These are phyloP conservation scores for Leucosporidium yakuticum DNA, from an alignment of 768 basidiomycete genomes.

Conservation along the genomic window DNA sequence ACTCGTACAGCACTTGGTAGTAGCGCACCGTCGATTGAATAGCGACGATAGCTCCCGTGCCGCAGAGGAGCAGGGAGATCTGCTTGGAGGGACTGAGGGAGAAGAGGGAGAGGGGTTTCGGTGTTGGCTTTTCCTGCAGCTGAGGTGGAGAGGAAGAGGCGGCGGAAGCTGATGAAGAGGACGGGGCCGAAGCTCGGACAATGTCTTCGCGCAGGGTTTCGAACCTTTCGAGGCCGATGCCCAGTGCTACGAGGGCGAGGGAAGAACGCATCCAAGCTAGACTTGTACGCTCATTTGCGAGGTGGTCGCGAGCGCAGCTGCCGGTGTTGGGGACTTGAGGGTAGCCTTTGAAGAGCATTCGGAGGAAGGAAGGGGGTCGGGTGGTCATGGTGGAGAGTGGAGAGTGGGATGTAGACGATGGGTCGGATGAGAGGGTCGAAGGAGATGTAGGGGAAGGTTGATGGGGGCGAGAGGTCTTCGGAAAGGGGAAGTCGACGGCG, in stretches of 20 bases:
- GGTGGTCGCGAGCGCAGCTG: not conserved
- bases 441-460: no score
- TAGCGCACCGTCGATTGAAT: not conserved
- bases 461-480: no score
- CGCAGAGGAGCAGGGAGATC: not conserved
- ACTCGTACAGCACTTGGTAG: no score
- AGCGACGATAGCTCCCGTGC: not conserved
- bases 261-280: not conserved
- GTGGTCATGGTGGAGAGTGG: no score
- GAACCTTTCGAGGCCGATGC: constrained; percentile 4
- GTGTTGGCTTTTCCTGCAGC: not conserved
- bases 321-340: not conserved
- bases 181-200: not conserved
- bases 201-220: not conserved
- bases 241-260: not conserved
- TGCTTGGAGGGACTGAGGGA: not conserved
- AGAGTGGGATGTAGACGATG: no score
- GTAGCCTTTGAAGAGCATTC: not conserved
- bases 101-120: not conserved
- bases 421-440: no score
- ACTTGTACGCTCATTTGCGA: not conserved
- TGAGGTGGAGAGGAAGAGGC: not conserved
- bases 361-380: no score
- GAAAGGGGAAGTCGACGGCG: no score
- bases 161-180: not conserved